phyloP scores from a whole-genome alignment of 768 basidiomycete species.

The Suillus subalutaceus region DNA sequence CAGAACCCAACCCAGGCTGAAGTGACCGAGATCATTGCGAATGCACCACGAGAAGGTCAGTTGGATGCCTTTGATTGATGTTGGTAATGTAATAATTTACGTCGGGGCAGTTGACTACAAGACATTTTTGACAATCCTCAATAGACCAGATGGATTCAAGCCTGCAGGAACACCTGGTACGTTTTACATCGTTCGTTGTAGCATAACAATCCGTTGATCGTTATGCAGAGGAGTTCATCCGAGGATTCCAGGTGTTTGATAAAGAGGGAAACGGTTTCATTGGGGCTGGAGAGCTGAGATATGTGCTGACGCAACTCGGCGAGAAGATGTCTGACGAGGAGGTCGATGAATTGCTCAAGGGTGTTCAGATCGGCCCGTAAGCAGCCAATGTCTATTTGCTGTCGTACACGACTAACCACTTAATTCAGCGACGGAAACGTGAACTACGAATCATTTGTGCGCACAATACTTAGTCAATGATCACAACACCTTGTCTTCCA shows the following conservation, averaged over 20 bases:
- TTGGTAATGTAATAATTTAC: background rate
- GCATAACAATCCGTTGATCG: background rate
- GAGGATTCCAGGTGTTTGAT: constrained; percentile 99
- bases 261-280: constrained; percentile 76
- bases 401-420: background rate
- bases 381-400: constrained; percentile 22
- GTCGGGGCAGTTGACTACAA: constrained; percentile 79
- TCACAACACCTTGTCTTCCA: constrained; percentile 1
- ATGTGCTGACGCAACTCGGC: constrained; percentile 93
- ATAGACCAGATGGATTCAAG: constrained; percentile 95
- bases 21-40: constrained; percentile 77
- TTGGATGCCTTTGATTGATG: background rate
- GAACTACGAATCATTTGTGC: constrained; percentile 96
- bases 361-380: constrained; percentile 88
- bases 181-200: constrained; percentile 19
- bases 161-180: constrained; percentile 93
- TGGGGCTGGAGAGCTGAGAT: constrained; percentile 66
- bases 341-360: constrained; percentile 96
- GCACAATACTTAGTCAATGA: constrained; percentile 90
- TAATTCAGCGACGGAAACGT: constrained; percentile 85
- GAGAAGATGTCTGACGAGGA: constrained; percentile 99
- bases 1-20: constrained; percentile 99
- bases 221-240: constrained; percentile 93
- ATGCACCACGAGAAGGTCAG: constrained; percentile 78
- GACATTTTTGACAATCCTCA: constrained; percentile 87